Percentiles rank a stretch among this genome's conserved stretches.
Conservation (phyloP, 1,284 basidiomycete species). For the Ustilago curta region DNA sequence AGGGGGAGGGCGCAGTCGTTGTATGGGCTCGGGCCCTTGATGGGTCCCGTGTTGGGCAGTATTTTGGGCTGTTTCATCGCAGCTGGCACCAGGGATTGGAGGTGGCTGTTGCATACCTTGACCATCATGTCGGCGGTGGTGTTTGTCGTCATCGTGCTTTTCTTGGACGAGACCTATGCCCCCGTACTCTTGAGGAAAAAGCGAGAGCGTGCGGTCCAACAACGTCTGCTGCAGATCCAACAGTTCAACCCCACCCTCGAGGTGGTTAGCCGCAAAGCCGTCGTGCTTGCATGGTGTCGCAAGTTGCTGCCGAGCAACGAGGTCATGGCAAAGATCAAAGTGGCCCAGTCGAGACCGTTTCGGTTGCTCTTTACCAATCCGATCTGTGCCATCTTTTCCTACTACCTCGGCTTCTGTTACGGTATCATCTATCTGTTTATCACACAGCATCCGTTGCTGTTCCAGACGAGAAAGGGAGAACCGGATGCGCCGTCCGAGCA, state of each 20-base stretch:
- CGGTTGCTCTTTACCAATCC: constrained; percentile 60
- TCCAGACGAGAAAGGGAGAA: constrained; percentile 50
- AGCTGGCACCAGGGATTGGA: constrained; percentile 40
- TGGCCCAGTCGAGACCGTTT: constrained; percentile 70
- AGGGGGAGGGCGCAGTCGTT: constrained; percentile 52
- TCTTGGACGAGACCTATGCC: constrained; percentile 58
- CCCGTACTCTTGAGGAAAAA: constrained; percentile 60
- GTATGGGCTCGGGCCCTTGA: constrained; percentile 58
- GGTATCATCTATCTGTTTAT: constrained; percentile 71
- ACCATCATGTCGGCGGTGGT: constrained; percentile 48
- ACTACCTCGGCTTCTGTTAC: constrained; percentile 72
- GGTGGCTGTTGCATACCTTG: constrained; percentile 55
- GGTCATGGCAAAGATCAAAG: constrained; percentile 31
- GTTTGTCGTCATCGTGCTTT: constrained; percentile 27
- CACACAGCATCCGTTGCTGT: constrained; percentile 70
- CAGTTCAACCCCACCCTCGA: constrained; percentile 13
- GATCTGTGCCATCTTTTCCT: constrained; percentile 69
- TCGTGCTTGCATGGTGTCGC: neutral
- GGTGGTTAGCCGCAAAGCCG: neutral
- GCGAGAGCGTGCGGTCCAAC: constrained; percentile 23
- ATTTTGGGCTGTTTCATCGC: constrained; percentile 59
- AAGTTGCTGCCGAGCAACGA: constrained; percentile 22
- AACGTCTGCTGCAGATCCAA: constrained; percentile 24
- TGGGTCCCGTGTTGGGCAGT: constrained; percentile 61
- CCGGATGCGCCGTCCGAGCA: constrained; percentile 59